phyloP scores from a whole-genome alignment of 495 filamentous ascomycete species.

The Neurospora sp. region DNA sequence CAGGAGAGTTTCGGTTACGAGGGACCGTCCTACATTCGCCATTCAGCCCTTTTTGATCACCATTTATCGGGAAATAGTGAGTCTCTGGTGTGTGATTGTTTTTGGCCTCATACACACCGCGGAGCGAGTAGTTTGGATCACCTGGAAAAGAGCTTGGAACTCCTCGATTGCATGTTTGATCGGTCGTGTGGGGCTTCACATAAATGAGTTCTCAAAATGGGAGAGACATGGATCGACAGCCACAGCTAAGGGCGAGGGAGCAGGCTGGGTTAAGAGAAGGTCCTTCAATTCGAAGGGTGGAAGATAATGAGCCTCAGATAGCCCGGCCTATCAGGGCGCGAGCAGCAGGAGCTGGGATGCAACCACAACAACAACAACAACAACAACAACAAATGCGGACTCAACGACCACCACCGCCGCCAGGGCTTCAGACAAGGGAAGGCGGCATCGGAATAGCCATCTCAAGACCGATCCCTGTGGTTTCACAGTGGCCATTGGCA shows the following conservation, averaged over 20 bases:
- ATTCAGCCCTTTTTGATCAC: background rate
- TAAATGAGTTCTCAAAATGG: constrained; percentile 45
- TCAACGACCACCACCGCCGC: constrained; percentile 24
- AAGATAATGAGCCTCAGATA: constrained; percentile 38
- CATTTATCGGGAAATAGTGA: background rate
- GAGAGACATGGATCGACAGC: constrained; percentile 32
- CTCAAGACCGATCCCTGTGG: constrained; percentile 37
- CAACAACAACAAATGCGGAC: constrained; percentile 21
- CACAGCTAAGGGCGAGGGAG: constrained; percentile 33
- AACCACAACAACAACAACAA: constrained; percentile 19
- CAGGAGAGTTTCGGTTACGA: background rate
- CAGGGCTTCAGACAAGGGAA: constrained; percentile 28
- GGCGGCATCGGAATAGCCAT: constrained; percentile 39
- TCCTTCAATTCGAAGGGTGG: constrained; percentile 10
- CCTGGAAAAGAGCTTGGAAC: background rate
- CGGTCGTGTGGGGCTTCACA: constrained; percentile 14
- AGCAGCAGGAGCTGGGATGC: constrained; percentile 16
- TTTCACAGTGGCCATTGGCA: constrained; percentile 41
- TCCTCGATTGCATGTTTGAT: constrained; percentile 12
- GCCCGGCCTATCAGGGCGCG: constrained; percentile 35
- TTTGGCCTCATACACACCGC: background rate
- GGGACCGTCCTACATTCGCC: background rate
- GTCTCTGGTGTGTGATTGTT: background rate
- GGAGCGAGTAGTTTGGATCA: background rate
- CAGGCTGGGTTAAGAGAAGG: constrained; percentile 18